Base-by-base conservation (phyloP, 164 flowering plant genomes). In the Saururus chinensis region DNA sequence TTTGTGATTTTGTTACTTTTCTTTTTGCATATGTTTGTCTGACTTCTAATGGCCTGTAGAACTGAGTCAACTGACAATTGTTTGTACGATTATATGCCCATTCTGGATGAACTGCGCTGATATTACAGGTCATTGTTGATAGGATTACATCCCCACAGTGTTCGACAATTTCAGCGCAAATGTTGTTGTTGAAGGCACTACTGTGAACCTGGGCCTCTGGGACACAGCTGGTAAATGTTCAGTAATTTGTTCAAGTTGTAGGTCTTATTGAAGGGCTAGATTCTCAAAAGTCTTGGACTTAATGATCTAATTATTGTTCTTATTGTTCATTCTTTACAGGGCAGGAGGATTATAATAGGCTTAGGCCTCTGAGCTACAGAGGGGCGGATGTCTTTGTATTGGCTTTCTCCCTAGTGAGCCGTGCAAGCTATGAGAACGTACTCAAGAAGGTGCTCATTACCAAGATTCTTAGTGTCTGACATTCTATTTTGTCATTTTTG, bases 81-180 rank as follows among this genome's bases (percentile, higher is more conserved):
- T 30, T 30, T 30, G 37, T 30, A 6, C 4, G 6, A 30, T 30
- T 30, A 30, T 30, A 30, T 30, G 37, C 37, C 37, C 37, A 30
- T 30, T 30, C 37, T 30, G 37, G 37, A 30, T 30, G 2, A 30
- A 30, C 6, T n/a, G n/a, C n/a, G n/a, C n/a, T n/a, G n/a, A n/a
- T n/a, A n/a, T 19, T 66, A 51, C 30, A 6, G 20, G 24, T 35
- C 60, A 19, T 37, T 22, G 55, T 66, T 62, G n/a, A 30, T 56
- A 73, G 79, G 76, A 93, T 65, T 93, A 93, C 53, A 69, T 93
- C 66, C 98, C 98, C 30, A 93, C 98, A 0, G 98, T 93, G 70
- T 90, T 90, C 70, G 99, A 93, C 64, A 93, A 93, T 73, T 93
- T 93, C 81, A 93, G 99, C 66, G 99, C 99, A 19, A 93, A 89